These are phyloP conservation scores for Pyrenula aspistea DNA, from an alignment of 495 filamentous ascomycete species.

Conservation along the genomic window DNA sequence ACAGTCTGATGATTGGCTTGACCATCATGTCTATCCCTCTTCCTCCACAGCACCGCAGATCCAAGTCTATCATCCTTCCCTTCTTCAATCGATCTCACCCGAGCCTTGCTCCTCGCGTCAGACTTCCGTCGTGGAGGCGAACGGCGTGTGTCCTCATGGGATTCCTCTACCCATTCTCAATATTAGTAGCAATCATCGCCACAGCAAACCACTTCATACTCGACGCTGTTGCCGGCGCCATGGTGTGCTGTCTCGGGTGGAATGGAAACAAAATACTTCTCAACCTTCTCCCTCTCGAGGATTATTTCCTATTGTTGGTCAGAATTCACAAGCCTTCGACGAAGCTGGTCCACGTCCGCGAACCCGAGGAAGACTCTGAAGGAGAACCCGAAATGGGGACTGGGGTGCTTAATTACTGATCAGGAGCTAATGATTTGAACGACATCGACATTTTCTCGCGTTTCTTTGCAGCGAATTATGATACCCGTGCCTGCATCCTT, in stretches of 20 bases:
- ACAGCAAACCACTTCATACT: conserved; percentile 67
- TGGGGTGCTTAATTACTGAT: not conserved
- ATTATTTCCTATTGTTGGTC: conserved; percentile 51
- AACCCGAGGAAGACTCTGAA: conserved; percentile 5
- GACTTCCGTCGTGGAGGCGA: conserved; percentile 28
- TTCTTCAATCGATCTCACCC: conserved; percentile 2
- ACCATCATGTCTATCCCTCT: conserved; percentile 49
- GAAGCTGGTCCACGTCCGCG: conserved; percentile 6
- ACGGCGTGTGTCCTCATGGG: conserved; percentile 38
- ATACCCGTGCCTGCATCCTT: not conserved
- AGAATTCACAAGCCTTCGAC: conserved; percentile 49
- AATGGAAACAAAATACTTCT: conserved; percentile 44
- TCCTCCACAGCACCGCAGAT: conserved; percentile 20
- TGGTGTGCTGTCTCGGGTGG: conserved; percentile 47
- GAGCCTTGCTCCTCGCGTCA: conserved; percentile 10
- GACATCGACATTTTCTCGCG: no score
- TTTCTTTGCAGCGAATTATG: not conserved
- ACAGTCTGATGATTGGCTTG: conserved; percentile 61
- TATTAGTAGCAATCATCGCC: conserved; percentile 56
- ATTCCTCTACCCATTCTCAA: conserved; percentile 49
- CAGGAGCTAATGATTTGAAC: not conserved
- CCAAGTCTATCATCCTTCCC: conserved; percentile 4
- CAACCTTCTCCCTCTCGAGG: conserved; percentile 49
- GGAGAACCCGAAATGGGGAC: not conserved
- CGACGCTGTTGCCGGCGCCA: conserved; percentile 54